A percentile compares a stretch with the other conserved stretches of the same genome.
These are phyloP conservation scores for Naegleria fowleri DNA, from an alignment of 208 protist genomes.

Conservation along the genomic window DNA sequence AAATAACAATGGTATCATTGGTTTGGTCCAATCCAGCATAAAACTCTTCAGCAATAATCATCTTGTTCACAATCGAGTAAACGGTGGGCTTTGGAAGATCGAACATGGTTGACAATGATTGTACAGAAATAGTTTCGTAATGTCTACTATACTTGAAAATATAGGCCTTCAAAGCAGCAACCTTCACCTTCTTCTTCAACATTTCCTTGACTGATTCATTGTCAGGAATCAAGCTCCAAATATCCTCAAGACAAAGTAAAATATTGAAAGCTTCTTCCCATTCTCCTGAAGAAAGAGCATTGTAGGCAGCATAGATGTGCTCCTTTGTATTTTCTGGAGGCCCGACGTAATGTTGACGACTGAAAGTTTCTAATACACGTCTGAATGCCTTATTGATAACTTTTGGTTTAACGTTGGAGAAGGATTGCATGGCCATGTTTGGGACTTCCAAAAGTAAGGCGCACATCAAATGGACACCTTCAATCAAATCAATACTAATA, in stretches of 20 bases:
- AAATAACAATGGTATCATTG: constrained; percentile 17
- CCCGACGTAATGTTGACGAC: constrained; percentile 58
- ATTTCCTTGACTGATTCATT: constrained; percentile 21
- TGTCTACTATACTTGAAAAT: constrained; percentile 30
- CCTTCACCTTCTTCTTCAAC: constrained; percentile 26
- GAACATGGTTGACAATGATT: constrained; percentile 27
- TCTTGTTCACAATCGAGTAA: constrained; percentile 34
- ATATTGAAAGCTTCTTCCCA: constrained; percentile 23
- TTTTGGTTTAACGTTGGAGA: neutral
- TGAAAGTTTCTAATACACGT: constrained; percentile 56
- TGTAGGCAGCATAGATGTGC: constrained; percentile 56
- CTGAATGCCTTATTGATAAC: constrained; percentile 60
- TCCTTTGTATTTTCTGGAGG: constrained; percentile 73
- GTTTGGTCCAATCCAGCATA: constrained; percentile 36
- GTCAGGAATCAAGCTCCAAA: constrained; percentile 34
- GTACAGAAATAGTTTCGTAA: constrained; percentile 28
- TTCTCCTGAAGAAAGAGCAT: constrained; percentile 42
- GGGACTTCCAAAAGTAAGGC: constrained; percentile 20
- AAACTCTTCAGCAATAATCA: constrained; percentile 33
- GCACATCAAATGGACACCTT: constrained; percentile 63
- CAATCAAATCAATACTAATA: constrained; percentile 75
- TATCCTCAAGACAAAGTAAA: neutral
- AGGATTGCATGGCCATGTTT: neutral
- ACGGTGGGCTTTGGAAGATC: constrained; percentile 2
- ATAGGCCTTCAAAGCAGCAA: constrained; percentile 31